Conservation (phyloP, 2,329 filamentous ascomycete species). For the Dothistroma septosporum region DNA sequence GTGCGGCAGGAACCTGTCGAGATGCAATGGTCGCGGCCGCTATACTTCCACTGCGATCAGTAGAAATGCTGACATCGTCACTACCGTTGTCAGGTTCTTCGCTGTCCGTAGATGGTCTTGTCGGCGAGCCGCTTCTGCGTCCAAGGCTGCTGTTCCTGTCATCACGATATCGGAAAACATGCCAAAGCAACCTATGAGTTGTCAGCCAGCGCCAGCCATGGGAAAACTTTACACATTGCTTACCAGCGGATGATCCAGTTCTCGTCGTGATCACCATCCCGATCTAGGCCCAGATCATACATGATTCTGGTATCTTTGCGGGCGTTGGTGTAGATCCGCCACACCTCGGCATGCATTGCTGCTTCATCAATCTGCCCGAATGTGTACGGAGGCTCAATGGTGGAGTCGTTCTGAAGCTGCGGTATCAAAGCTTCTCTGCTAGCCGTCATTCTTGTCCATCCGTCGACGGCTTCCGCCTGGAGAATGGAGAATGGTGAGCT, state of each 20-base stretch:
- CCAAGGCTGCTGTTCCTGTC: constrained; percentile 31
- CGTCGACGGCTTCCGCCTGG: constrained; percentile 39
- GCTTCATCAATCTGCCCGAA: constrained; percentile 46
- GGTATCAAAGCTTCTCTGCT: constrained; percentile 26
- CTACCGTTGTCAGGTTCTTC: not conserved
- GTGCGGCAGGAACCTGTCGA: not conserved
- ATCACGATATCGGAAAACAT: constrained; percentile 44
- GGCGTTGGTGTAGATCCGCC: constrained; percentile 37
- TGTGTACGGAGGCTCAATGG: constrained; percentile 26
- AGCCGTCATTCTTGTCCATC: constrained; percentile 38
- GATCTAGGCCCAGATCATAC: constrained; percentile 40
- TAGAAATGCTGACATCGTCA: not conserved
- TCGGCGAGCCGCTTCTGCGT: not conserved
- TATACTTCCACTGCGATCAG: not conserved
- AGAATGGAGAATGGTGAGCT: constrained; percentile 17
- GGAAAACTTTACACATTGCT: not conserved
- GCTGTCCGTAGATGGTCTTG: not conserved
- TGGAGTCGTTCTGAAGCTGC: constrained; percentile 9
- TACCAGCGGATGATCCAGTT: constrained; percentile 49
- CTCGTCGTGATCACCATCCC: constrained; percentile 35
- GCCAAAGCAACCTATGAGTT: constrained; percentile 31
- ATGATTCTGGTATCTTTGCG: constrained; percentile 36
- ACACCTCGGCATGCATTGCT: constrained; percentile 40
- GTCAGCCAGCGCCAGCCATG: not conserved
- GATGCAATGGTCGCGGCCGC: not conserved